phyloP scores from a whole-genome alignment of 352 stramenopile species.

The Pythium pyrilobum region DNA sequence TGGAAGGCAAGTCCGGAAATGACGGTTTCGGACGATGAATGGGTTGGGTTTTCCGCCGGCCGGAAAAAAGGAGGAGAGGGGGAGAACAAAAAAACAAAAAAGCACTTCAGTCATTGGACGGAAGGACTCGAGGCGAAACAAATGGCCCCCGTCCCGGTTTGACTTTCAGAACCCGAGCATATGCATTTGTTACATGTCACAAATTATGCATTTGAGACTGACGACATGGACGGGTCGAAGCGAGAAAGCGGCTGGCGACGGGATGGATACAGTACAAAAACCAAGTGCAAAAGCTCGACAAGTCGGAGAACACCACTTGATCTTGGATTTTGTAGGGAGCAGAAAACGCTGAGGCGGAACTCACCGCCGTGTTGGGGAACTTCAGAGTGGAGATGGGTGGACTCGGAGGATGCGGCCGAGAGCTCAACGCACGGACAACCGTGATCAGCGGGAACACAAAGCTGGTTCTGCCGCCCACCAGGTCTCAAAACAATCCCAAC shows the following conservation, averaged over 20 bases:
- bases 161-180: slow-evolving; percentile 8
- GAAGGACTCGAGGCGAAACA: background rate
- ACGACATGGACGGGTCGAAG: slow-evolving; percentile 3
- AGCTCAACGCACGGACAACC: too few species aligned
- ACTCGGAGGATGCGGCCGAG: too few species aligned
- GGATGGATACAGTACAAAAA: too few species aligned
- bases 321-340: too few species aligned
- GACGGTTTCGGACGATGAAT: background rate
- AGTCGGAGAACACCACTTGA: too few species aligned
- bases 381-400: too few species aligned
- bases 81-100: background rate
- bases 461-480: too few species aligned
- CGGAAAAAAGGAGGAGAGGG: background rate
- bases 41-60: background rate
- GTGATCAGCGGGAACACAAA: too few species aligned
- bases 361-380: too few species aligned
- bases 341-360: too few species aligned
- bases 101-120: background rate
- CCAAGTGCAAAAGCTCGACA: background rate
- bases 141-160: background rate
- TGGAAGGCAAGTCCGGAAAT: slow-evolving; percentile 10
- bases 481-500: too few species aligned
- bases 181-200: slow-evolving; percentile 10
- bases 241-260: too few species aligned
- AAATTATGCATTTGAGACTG: slow-evolving; percentile 6